Evolutionary conservation across 208 protist genomes (phyloP), one percentile per base, ranked within the genome.

Genomic region (Leishmania guyanensis): DNA sequence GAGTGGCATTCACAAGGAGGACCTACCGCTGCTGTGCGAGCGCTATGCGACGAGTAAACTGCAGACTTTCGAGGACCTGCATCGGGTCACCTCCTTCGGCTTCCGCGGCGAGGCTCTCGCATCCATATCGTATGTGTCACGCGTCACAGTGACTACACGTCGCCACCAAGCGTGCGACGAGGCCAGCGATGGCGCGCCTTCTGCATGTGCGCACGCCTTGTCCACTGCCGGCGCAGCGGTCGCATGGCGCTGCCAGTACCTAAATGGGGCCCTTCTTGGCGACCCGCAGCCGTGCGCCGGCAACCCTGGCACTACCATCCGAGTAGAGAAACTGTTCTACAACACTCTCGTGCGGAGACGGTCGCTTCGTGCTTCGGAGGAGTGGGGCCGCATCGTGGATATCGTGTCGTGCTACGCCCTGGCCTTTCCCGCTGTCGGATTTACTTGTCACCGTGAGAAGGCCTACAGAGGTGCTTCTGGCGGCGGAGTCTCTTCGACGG

Each of bases 1-100:
- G 12, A 86, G 90, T 65, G 99, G 99, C 66, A 99, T 99, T 60
- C 77, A 89, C 71, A 81, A 83, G 56, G 98, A 99, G 2, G 99
- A 99, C 87, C 84, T 99, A 17, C 91, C 90, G 10, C 82, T 99
- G 58, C 92, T 99, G 5, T 99, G 99, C 82, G 98, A 99, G 84
- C 95, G 99, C n/a, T 99, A 99, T 82, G 90, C 89, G 20, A 99
- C 99, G 22, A 99, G 93, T 84, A 99, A 99, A 82, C 81, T 99
- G 39, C 77, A 90, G 4, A 76, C 48, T 33, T 98, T 98, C 74
- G 95, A 98, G n/a, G 97, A 99, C 33, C 83, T 99, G n/a, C 81
- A 88, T 29, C 71, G 36, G 62, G 90, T 99, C 75, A 72, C 76
- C 17, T 98, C 97, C 14, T 99, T 98, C 84, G 97, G 97, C 43